phyloP scores from a whole-genome alignment of 1,284 basidiomycete genomes.

The Mixia osmundae region DNA sequence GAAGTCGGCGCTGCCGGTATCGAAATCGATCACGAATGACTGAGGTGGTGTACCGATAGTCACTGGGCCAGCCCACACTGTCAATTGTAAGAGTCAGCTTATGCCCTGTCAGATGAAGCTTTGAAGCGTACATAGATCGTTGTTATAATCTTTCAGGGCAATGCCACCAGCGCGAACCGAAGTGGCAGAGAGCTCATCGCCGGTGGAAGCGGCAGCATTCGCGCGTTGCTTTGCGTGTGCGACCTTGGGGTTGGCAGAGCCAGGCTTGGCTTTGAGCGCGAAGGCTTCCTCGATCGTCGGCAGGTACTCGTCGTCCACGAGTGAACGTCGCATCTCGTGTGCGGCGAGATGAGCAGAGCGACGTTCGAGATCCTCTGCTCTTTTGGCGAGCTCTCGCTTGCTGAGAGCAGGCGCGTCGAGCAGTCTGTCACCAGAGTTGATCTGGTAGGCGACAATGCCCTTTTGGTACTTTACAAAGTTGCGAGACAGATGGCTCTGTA shows the following conservation, averaged over 20 bases:
- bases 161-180: neutral
- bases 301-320: neutral
- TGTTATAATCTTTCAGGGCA: conserved; percentile 5
- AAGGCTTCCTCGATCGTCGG: neutral
- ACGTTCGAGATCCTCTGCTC: conserved; percentile 1
- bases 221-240: neutral
- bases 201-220: neutral
- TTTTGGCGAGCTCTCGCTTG: conserved; percentile 4
- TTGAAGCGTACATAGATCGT: conserved; percentile 3
- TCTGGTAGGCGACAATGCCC: conserved; percentile 10
- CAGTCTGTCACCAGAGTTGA: conserved; percentile 10
- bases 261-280: neutral
- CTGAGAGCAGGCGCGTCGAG: conserved; percentile 7
- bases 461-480: conserved; percentile 13
- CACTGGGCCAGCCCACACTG: conserved; percentile 16
- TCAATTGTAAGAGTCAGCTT: neutral
- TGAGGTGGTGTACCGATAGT: conserved; percentile 15
- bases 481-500: conserved; percentile 14
- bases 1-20: conserved; percentile 18
- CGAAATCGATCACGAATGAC: conserved; percentile 14
- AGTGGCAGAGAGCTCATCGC: neutral
- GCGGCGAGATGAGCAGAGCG: too few species aligned
- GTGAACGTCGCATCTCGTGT: too few species aligned
- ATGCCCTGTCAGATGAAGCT: neutral
- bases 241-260: neutral